Evolutionary conservation across 108 stramenopile genomes (phyloP).

Genomic region (Bacterosira constricta): DNA sequence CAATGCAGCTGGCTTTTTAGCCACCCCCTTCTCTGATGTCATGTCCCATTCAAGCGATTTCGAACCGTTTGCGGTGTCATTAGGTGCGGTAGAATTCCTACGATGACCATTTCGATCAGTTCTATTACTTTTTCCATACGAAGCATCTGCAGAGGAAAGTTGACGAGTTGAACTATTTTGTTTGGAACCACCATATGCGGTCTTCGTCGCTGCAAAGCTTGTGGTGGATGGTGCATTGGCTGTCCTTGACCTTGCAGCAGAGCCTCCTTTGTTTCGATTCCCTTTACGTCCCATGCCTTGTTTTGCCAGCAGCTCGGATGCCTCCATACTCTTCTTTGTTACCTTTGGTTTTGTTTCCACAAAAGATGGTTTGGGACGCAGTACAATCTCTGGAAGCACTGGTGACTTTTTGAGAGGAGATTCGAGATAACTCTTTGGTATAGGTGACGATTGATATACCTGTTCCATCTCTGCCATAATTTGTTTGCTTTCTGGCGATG

Average conservation of each 20-base stretch:
- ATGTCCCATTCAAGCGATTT: constrained; percentile 2
- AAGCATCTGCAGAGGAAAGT: too few species aligned
- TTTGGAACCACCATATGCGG: background rate
- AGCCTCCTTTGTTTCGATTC: too few species aligned
- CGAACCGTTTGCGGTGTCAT: background rate
- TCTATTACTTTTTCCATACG: too few species aligned
- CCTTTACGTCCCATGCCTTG: too few species aligned
- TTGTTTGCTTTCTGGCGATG: constrained; percentile 9
- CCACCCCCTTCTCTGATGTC: background rate
- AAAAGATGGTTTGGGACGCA: background rate
- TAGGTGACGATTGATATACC: constrained; percentile 12
- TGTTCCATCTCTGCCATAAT: constrained; percentile 16
- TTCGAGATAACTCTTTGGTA: constrained; percentile 9
- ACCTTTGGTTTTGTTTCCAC: background rate
- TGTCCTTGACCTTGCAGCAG: too few species aligned
- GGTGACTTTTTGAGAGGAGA: background rate
- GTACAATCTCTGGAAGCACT: background rate
- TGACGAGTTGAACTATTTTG: background rate
- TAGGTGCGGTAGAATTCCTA: background rate
- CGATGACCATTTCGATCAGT: too few species aligned
- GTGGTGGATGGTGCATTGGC: background rate
- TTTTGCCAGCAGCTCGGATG: too few species aligned
- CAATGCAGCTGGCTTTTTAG: constrained; percentile 15
- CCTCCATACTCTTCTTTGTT: background rate
- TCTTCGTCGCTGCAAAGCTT: background rate